phyloP scores from a whole-genome alignment of 495 filamentous ascomycete species.

The Pseudotulostoma volvatum region DNA sequence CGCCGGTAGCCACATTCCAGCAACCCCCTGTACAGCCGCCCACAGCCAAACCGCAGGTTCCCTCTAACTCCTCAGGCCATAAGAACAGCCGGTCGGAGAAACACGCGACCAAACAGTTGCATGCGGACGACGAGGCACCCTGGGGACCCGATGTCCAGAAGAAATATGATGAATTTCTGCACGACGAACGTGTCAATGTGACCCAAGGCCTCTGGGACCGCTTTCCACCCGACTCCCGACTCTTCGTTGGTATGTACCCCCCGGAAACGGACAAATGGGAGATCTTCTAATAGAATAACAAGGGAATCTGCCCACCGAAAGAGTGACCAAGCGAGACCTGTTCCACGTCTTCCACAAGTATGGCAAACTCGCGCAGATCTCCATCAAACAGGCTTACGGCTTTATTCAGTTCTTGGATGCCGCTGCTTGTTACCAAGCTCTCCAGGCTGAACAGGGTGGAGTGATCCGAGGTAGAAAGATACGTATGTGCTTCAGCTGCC shows the following conservation, averaged over 20 bases:
- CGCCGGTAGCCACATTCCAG: conserved; percentile 41
- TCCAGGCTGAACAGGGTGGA: conserved; percentile 61
- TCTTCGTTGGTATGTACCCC: conserved; percentile 71
- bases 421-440: conserved; percentile 51
- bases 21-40: conserved; percentile 16
- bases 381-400: conserved; percentile 91
- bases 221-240: conserved; percentile 67
- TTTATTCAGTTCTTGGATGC: conserved; percentile 87
- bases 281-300: too few relatives aligned
- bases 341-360: conserved; percentile 79
- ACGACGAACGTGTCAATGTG: conserved; percentile 63
- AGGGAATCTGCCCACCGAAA: conserved; percentile 90
- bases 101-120: conserved; percentile 11
- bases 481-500: conserved; percentile 50
- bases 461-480: conserved; percentile 73
- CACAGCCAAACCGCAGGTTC: conserved; percentile 22
- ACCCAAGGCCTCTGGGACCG: conserved; percentile 85
- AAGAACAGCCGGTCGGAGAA: conserved; percentile 20
- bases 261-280: too few relatives aligned
- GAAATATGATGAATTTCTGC: conserved; percentile 68
- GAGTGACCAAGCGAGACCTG: conserved; percentile 83
- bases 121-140: conserved; percentile 26
- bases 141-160: conserved; percentile 50
- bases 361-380: conserved; percentile 83
- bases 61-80: conserved; percentile 11